A percentile compares a stretch with the other conserved stretches of the same genome.
Conservation (phyloP, 2,329 filamentous ascomycete species). For the Xylaria digitata region DNA sequence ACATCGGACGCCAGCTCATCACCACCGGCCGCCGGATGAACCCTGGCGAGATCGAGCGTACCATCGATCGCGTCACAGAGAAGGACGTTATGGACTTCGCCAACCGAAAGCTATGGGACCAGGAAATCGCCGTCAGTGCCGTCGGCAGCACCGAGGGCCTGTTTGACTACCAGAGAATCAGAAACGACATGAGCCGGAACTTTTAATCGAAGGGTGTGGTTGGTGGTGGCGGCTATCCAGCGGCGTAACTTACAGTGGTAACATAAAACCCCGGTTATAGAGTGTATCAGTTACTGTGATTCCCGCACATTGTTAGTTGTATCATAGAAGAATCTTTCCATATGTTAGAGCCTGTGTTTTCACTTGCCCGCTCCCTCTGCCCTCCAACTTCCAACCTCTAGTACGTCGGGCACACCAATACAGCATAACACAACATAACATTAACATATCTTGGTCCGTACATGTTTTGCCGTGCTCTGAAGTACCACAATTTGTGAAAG, state of each 20-base stretch:
- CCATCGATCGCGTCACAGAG: slow-evolving; percentile 88
- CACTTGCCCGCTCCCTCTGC: slow-evolving; percentile 12
- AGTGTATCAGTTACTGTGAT: slow-evolving; percentile 62
- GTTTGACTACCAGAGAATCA: slow-evolving; percentile 80
- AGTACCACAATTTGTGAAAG: too few species aligned
- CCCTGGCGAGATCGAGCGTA: slow-evolving; percentile 93
- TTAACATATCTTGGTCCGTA: background rate
- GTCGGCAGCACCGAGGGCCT: slow-evolving; percentile 92
- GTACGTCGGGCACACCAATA: background rate
- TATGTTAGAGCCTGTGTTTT: slow-evolving; percentile 46
- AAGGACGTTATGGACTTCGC: slow-evolving; percentile 98
- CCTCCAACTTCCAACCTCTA: slow-evolving; percentile 1
- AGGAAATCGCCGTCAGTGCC: slow-evolving; percentile 92
- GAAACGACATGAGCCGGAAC: slow-evolving; percentile 90
- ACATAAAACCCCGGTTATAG: slow-evolving; percentile 59
- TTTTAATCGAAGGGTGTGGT: slow-evolving; percentile 53
- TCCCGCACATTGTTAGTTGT: slow-evolving; percentile 62
- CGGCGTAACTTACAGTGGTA: slow-evolving; percentile 48
- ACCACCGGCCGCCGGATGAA: slow-evolving; percentile 93
- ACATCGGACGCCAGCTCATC: slow-evolving; percentile 98
- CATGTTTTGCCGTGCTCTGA: background rate
- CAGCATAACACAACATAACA: too few species aligned
- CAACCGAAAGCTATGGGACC: slow-evolving; percentile 95
- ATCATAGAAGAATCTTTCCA: slow-evolving; percentile 60
- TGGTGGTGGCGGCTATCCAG: too few species aligned